Base-by-base conservation (phyloP, 768 basidiomycete genomes). In the Boletus edulis region DNA sequence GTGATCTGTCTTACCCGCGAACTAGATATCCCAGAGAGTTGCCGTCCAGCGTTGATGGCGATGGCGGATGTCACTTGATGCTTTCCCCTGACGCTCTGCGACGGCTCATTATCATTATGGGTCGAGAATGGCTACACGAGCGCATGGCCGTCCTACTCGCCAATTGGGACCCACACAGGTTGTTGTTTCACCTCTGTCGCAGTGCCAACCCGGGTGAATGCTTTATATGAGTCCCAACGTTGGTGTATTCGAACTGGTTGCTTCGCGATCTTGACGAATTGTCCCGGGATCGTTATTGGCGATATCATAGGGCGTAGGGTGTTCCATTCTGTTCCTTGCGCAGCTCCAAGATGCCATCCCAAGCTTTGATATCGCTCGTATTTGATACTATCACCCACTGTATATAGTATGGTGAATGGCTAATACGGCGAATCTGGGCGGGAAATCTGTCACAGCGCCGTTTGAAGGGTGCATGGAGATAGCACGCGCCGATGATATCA, bases 1-100 rank as follows among this genome's bases (percentile, higher is more conserved):
- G 73, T 70, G 5, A 73, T 75, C 42, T 46, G 51, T 18, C 71
- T 76, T 24, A 70, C 72, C 8, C 66, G 69, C 29, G 70, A 75
- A 51, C 67, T 68, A 45, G 61, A 70, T 39, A 54, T 75, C 32
- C 70, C 69, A 2, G 67, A 73, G 18, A 72, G 75, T 22, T 22
- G 70, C 72, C 7, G 56, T 73, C 15, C 64, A 73, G 42, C 63
- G 64, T 17, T 72, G 55, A 3, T 27, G 56, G 66, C 7, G 73
- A 72, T 18, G 68, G 67, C 14, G 69, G 71, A 0, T 64, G 54
- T 24, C 3, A 24, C 49, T 41, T 64, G 50, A 61, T 64, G 13
- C 66, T 75, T 2, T 61, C 64, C 20, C 62, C 63, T 10, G 54
- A 55, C 10, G 68, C 72, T 50, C 56, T 72, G 18, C 65, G 71